Evolutionary conservation across 495 filamentous ascomycete genomes (phyloP).

Genomic region (Parachaetomium inaequale): DNA sequence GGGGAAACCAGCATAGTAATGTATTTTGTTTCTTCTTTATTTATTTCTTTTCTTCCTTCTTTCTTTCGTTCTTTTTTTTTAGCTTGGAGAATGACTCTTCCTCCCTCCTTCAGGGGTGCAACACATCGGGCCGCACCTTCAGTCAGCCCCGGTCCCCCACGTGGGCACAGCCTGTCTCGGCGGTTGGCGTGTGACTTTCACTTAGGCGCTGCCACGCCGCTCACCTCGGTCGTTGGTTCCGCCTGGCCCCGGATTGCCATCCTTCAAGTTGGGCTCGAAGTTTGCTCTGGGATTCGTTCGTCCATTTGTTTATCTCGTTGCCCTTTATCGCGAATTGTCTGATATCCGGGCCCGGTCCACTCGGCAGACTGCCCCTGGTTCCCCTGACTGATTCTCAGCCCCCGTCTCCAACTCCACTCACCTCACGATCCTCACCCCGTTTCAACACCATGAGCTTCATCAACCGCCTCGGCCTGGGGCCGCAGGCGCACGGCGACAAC

Average conservation of each 20-base stretch:
- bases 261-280: no score
- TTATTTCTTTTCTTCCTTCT: no score
- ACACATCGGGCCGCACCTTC: background rate
- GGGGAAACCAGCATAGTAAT: no score
- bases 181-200: background rate
- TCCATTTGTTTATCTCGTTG: no score
- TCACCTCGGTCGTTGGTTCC: background rate
- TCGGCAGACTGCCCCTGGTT: no score
- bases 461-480: background rate
- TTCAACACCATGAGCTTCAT: slow-evolving; percentile 5
- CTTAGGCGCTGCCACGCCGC: background rate
- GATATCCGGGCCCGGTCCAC: no score
- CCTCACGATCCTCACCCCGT: background rate
- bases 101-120: no score
- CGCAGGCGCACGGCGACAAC: background rate
- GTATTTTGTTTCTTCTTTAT: no score
- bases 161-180: slow-evolving; percentile 3
- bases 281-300: no score
- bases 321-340: no score
- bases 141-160: background rate
- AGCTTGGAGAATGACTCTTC: background rate
- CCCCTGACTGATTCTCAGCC: background rate
- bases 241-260: no score
- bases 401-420: background rate
- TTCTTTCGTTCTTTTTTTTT: background rate